Conservation (phyloP, 306 rosid species). For the Casuarina equisetifolia region DNA sequence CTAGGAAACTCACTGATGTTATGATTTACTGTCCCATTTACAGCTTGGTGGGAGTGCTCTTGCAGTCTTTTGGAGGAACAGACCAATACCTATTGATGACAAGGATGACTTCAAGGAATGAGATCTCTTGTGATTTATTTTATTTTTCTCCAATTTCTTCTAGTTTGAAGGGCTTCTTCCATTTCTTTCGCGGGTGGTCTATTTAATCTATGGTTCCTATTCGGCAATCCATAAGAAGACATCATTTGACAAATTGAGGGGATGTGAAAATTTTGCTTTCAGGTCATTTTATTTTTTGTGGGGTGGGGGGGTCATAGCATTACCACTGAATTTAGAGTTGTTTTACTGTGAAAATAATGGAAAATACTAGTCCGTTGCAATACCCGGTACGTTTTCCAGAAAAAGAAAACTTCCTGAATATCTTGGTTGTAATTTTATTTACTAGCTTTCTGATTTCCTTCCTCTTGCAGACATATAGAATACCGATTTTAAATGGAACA, state of each 20-base stretch:
- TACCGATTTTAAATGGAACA: not conserved
- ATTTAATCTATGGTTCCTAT: not conserved
- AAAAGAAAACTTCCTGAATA: too few species aligned
- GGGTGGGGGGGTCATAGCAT: not conserved
- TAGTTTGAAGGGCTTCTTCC: not conserved
- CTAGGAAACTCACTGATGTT: not conserved
- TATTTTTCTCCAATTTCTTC: not conserved
- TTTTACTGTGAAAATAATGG: not conserved
- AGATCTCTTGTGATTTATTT: constrained; percentile 22
- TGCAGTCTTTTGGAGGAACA: constrained; percentile 89
- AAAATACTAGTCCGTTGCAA: not conserved
- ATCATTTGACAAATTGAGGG: not conserved
- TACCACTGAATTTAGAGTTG: not conserved
- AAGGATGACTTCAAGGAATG: constrained; percentile 92
- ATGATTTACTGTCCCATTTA: constrained; percentile 8
- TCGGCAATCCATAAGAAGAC: not conserved
- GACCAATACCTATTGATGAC: constrained; percentile 72
- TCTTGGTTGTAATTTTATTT: not conserved
- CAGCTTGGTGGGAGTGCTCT: constrained; percentile 97
- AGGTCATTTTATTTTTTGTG: not conserved
- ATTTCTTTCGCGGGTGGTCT: not conserved
- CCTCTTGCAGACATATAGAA: not conserved
- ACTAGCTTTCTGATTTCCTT: not conserved
- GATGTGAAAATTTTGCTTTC: not conserved
- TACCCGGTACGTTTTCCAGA: not conserved